phyloP scores from a whole-genome alignment of 805 yeast species.

The Starmerella tilneyi region DNA sequence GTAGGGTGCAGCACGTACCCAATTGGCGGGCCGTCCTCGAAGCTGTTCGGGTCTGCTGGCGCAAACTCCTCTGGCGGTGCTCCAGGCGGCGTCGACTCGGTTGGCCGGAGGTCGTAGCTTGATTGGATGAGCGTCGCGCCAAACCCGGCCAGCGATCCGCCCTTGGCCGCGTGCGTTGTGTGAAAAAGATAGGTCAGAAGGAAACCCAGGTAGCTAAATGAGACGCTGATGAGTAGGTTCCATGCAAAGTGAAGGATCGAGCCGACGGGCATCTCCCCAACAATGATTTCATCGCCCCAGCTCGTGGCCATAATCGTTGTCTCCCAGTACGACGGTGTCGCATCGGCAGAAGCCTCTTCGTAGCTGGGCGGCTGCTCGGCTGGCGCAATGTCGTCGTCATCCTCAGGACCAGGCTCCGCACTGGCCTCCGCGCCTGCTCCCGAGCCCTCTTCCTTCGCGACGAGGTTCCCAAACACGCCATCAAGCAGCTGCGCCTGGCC shows the following conservation, averaged over 20 bases:
- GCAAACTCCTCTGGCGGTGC: conserved; percentile 35
- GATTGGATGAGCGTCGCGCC: conserved; percentile 73
- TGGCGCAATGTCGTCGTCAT: conserved; percentile 26
- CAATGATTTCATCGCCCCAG: conserved; percentile 72
- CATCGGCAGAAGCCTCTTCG: conserved; percentile 89
- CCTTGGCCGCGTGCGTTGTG: conserved; percentile 94
- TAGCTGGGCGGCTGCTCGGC: conserved; percentile 70
- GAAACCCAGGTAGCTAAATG: conserved; percentile 91
- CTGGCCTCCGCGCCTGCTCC: conserved; percentile 15
- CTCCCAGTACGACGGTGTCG: conserved; percentile 96
- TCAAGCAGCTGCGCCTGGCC: conserved; percentile 37
- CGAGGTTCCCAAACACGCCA: conserved; percentile 85
- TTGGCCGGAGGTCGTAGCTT: conserved; percentile 50
- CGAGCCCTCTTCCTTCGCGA: conserved; percentile 69
- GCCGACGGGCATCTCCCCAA: conserved; percentile 94
- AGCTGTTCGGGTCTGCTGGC: conserved; percentile 50
- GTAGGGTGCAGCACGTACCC: conserved; percentile 23
- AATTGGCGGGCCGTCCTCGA: conserved; percentile 32
- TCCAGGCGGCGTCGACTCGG: conserved; percentile 27
- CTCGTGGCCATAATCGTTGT: conserved; percentile 71
- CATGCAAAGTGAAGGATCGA: conserved; percentile 77
- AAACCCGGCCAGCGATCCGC: conserved; percentile 86
- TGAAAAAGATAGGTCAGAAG: conserved; percentile 80
- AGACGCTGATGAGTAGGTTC: conserved; percentile 80
- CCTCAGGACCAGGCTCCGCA: conserved; percentile 14